Evolutionary conservation across 2,329 filamentous ascomycete genomes (phyloP).

Genomic region (Fusarium papillatum): DNA sequence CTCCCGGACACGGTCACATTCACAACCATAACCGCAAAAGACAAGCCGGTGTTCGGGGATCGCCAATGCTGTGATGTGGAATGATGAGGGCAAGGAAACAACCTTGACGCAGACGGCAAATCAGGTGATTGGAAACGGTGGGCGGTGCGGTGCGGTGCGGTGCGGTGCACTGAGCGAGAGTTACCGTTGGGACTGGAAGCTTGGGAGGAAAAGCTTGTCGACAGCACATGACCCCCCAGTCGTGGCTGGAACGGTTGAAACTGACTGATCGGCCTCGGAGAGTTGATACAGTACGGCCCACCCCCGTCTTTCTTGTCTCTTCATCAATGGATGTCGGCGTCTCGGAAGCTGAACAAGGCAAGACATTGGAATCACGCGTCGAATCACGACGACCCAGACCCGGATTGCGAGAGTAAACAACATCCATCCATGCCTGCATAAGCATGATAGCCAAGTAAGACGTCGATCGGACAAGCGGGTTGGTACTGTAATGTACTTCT

Average conservation of each 20-base stretch:
- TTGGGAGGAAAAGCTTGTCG: slow-evolving; percentile 23
- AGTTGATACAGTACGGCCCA: slow-evolving; percentile 19
- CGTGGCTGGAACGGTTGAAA: slow-evolving; percentile 16
- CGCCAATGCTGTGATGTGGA: slow-evolving; percentile 14
- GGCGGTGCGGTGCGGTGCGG: not conserved
- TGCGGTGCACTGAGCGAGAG: not conserved
- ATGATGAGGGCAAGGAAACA: slow-evolving; percentile 17
- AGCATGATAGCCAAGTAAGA: not conserved
- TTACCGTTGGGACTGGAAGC: slow-evolving; percentile 27
- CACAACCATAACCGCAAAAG: not conserved
- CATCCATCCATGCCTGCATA: not conserved
- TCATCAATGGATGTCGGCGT: not conserved
- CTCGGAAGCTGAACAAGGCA: slow-evolving; percentile 6
- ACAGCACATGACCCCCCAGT: slow-evolving; percentile 32
- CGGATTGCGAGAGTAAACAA: slow-evolving; percentile 25
- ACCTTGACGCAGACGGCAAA: slow-evolving; percentile 15
- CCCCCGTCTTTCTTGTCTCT: slow-evolving; percentile 12
- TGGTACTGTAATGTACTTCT: slow-evolving; percentile 11
- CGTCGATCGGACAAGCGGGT: slow-evolving; percentile 13
- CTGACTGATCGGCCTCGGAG: slow-evolving; percentile 8
- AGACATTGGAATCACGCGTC: slow-evolving; percentile 35
- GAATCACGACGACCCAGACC: slow-evolving; percentile 33
- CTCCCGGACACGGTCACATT: slow-evolving; percentile 2
- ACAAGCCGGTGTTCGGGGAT: slow-evolving; percentile 18
- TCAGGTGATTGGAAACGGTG: slow-evolving; percentile 38